Evolutionary conservation across 139 green algal species (phyloP), one percentile per base, ranked within the genome.

Genomic region (Nannochloris sp.): DNA sequence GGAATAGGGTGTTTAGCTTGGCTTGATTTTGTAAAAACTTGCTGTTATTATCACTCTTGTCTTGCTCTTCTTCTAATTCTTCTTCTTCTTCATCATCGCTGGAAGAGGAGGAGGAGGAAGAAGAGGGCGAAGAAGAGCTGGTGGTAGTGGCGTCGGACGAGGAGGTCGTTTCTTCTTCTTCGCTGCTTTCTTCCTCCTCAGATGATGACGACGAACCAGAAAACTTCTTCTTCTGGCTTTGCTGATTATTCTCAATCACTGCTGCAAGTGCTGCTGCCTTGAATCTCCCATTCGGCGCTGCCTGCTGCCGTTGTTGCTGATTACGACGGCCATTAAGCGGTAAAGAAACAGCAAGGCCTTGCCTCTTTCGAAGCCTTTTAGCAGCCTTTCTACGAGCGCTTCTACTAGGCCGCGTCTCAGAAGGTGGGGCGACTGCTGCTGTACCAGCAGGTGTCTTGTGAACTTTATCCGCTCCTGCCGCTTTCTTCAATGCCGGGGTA

Each of bases 371-470:
- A 15, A 60, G 67, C 5, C 67, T 60, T 38, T 73, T 73, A 38
- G 56, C 67, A 4, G 67, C 56, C 31, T 73, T 73, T 38, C 67
- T 60, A 15, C 67, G 39, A 2, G 67, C 67, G 46, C 67, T 73
- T 6, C 67, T 36, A 60, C 67, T 73, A 9, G 67, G 67, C n/a
- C n/a, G n/a, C n/a, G n/a, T n/a, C n/a, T n/a, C 33, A 12, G 44
- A n/a, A n/a, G n/a, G n/a, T n/a, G 27, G 37, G 46, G 27, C 27
- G n/a, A 37, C 55, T 48, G 8, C 27, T 62, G 14, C 48, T 58
- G 2, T 31, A 46, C 25, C 54, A 51, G 36, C 5, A 25, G n/a
- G n/a, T n/a, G n/a, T n/a, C n/a, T n/a, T n/a, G n/a, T 12, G 29
- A 23, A 31, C 36, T 30, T 62, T 27, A 24, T 45, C 6, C 55